Evolutionary conservation across 2,329 filamentous ascomycete genomes (phyloP), one percentile per base, ranked within the genome.

Genomic region (Sarocladiaceae sp.): DNA sequence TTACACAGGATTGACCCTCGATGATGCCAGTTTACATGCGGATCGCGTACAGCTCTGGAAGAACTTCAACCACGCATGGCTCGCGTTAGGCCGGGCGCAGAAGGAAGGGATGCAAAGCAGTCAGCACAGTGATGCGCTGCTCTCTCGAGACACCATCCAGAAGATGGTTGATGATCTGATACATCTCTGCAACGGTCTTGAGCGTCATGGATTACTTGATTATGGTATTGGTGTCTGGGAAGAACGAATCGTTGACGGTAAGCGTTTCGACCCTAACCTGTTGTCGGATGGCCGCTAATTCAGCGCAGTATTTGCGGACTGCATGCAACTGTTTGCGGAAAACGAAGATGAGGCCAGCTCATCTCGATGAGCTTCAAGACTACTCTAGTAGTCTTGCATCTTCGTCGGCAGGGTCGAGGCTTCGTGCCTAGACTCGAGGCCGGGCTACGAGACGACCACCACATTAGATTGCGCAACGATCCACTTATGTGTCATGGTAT

Each of bases 221-320:
- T 98, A 97, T 61, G 85, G 97, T 58, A 94, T 95, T 68, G 93
- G 93, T 7, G 87, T 97, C 20, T 94, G 88, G 79, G 93, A 97
- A 65, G 90, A 97, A 59, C 82, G 87, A 58, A 96, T 97, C 54
- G 78, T 93, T 54, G 77, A 78, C 47, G 76, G 90, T 95, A 71
- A 66, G 86, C 74, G 29, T 19, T 41, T 23, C 23, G 27, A 18
- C 13, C 31, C 29, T 15, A 27, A 6, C 6, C 5, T 4, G 7
- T 18, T 20, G 19, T 9, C 15, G 13, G 16, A 6, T 16, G 20
- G 10, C 24, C 18, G 26, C 26, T 34, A 19, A 33, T 12, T 12
- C 12, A 9, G 19, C 15, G 4, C 32, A 57, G 55, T 57, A 23
- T 48, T 55, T 20, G 47, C 47, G 29, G 52, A 53, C 24, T 57